Evolutionary conservation across 73 alveolate species (phyloP).

Genomic region (Paraurostyla sp.): DNA sequence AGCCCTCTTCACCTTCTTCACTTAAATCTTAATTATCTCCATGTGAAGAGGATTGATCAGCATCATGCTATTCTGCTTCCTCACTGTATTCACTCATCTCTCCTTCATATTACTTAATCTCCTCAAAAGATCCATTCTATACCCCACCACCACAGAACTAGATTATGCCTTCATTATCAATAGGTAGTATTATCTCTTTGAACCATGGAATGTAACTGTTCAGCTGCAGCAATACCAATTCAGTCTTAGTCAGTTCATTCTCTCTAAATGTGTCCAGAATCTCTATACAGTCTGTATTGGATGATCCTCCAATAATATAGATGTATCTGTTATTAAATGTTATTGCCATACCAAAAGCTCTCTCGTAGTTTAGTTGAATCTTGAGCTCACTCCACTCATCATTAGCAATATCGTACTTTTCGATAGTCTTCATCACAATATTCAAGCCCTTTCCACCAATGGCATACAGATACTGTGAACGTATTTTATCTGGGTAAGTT

Average conservation of each 20-base stretch:
- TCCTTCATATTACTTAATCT: background rate
- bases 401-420: conserved; percentile 22
- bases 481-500: background rate
- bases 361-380: conserved; percentile 33
- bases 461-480: conserved; percentile 26
- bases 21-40: background rate
- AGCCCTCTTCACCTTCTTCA: conserved; percentile 8
- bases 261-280: conserved; percentile 14
- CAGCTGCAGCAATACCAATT: background rate
- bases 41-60: background rate
- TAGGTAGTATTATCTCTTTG: conserved; percentile 44
- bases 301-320: conserved; percentile 47
- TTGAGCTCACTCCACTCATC: conserved; percentile 49
- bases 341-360: conserved; percentile 47
- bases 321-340: conserved; percentile 32
- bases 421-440: conserved; percentile 27
- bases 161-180: conserved; percentile 21
- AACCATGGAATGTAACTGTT: conserved; percentile 51
- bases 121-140: background rate
- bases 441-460: conserved; percentile 26
- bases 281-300: conserved; percentile 49
- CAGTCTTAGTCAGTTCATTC: background rate
- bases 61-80: background rate
- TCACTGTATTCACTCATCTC: background rate
- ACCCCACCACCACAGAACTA: conserved; percentile 3